Evolutionary conservation across 106 monocot genomes (phyloP), one percentile per base, ranked within the genome.

Genomic region (Triglochin maritima): DNA sequence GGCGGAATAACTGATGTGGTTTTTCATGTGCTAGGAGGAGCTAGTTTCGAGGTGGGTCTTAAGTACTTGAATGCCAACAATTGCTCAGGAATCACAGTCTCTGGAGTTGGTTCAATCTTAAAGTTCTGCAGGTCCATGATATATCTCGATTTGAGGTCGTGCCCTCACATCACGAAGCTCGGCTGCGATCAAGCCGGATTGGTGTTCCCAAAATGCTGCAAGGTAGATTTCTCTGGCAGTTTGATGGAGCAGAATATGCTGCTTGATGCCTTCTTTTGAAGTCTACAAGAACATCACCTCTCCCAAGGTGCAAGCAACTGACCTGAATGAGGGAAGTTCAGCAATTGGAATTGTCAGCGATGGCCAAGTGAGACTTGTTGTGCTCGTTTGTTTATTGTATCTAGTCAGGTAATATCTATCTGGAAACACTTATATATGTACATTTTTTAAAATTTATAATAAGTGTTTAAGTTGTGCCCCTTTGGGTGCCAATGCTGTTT

Each of bases 131-230:
- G 72, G 68, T 72, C 58, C 4, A 47, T 96, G 16, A 72, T 79
- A 65, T 82, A 90, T 60, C 55, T 96, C 51, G 95, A 96, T 63
- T 42, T 96, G 4, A 81, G 85, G 46, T 83, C 90, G 12, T 82
- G 90, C 67, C 81, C 79, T 2, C 73, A 84, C 67, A 50, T 96
- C 42, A 81, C 90, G 3, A 81, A 80, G 68, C 41, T 45, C 3
- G 62, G 56, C 48, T 96, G 88, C 41, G 76, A 88, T 8, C 76
- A 81, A 76, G 90, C 87, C 62, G 90, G 83, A 15, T 46, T 96
- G 57, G 69, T 76, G 58, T 96, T 91, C 73, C 81, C 83, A 55
- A 61, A 58, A 43, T 14, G 56, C 49, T 96, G 90, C 62, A 88
- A 67, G 56, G 68, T 76, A 44, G 88, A 91, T 71, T 96, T 88